phyloP scores from a whole-genome alignment of 2,329 filamentous ascomycete species.

The Claviceps lovelessii region DNA sequence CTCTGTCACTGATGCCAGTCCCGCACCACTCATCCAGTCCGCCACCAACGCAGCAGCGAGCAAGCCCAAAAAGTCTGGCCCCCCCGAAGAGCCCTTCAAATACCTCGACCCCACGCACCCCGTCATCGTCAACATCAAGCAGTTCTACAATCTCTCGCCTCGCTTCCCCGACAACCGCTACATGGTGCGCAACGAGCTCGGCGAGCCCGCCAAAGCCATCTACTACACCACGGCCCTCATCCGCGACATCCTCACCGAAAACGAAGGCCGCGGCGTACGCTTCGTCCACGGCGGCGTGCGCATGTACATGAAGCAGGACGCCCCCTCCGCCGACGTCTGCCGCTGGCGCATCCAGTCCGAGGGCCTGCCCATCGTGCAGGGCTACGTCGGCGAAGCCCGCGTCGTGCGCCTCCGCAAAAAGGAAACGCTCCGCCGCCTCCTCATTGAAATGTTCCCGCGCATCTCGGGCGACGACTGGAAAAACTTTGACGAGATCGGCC shows the following conservation, averaged over 20 bases:
- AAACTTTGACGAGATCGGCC: conserved; percentile 73
- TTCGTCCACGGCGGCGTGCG: conserved; percentile 95
- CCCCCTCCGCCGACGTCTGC: conserved; percentile 72
- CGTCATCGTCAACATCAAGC: conserved; percentile 61
- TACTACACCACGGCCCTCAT: conserved; percentile 86
- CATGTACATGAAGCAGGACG: conserved; percentile 98
- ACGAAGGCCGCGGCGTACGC: conserved; percentile 82
- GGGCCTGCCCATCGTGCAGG: conserved; percentile 78
- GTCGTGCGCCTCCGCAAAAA: conserved; percentile 62
- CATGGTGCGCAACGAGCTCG: conserved; percentile 87
- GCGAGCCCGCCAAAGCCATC: conserved; percentile 80
- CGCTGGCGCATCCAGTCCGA: conserved; percentile 93
- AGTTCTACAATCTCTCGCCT: conserved; percentile 72
- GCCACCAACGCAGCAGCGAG: conserved; percentile 6
- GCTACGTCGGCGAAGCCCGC: conserved; percentile 69
- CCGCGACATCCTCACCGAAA: conserved; percentile 70
- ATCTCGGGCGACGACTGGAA: conserved; percentile 61
- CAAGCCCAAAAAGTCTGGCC: conserved; percentile 32
- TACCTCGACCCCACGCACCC: conserved; percentile 63
- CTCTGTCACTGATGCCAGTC: conserved; percentile 9
- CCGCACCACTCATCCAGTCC: conserved; percentile 5
- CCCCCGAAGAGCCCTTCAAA: conserved; percentile 85
- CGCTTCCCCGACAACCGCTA: conserved; percentile 84
- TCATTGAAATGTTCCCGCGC: conserved; percentile 95
- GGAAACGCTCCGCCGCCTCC: conserved; percentile 64